A percentile compares a stretch with the other conserved stretches of the same genome.
Conservation (phyloP, 2,329 filamentous ascomycete species). For the Emmonsia crescens region DNA sequence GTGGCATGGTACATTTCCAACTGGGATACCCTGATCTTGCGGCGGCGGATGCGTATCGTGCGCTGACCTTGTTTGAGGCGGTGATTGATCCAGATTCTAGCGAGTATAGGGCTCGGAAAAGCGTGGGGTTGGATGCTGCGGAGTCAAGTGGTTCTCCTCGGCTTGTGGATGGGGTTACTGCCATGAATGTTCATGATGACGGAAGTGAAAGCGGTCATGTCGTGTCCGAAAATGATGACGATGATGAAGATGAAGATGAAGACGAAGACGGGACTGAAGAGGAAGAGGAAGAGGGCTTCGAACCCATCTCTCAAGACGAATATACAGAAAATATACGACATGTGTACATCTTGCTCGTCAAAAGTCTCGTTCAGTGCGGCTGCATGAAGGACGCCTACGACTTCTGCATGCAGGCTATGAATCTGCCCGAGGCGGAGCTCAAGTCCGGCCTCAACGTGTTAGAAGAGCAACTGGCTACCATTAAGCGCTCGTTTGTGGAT, state of each 20-base stretch:
- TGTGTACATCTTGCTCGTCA: slow-evolving; percentile 29
- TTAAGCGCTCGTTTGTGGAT: slow-evolving; percentile 19
- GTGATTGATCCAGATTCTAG: slow-evolving; percentile 60
- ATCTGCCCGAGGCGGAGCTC: slow-evolving; percentile 12
- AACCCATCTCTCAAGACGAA: slow-evolving; percentile 9
- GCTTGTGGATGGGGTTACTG: background rate
- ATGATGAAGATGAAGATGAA: slow-evolving; percentile 35
- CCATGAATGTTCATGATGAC: background rate
- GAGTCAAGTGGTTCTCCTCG: background rate
- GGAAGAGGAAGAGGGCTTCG: slow-evolving; percentile 23
- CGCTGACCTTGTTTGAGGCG: slow-evolving; percentile 77
- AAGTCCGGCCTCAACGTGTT: slow-evolving; percentile 11
- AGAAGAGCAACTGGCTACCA: slow-evolving; percentile 19
- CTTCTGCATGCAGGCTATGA: slow-evolving; percentile 26
- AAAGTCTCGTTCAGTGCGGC: slow-evolving; percentile 27
- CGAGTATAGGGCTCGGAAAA: slow-evolving; percentile 63
- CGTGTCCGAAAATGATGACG: slow-evolving; percentile 13
- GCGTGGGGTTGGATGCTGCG: slow-evolving; percentile 17
- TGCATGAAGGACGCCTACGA: slow-evolving; percentile 33
- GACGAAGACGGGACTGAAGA: slow-evolving; percentile 23
- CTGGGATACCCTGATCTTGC: slow-evolving; percentile 85
- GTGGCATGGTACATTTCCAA: slow-evolving; percentile 59
- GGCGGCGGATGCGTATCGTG: slow-evolving; percentile 79
- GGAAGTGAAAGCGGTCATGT: background rate
- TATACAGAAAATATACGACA: slow-evolving; percentile 20